Evolutionary conservation across 352 stramenopile species (phyloP), one percentile per base, ranked within the genome.

Genomic region (Peronosclerospora sorghi): DNA sequence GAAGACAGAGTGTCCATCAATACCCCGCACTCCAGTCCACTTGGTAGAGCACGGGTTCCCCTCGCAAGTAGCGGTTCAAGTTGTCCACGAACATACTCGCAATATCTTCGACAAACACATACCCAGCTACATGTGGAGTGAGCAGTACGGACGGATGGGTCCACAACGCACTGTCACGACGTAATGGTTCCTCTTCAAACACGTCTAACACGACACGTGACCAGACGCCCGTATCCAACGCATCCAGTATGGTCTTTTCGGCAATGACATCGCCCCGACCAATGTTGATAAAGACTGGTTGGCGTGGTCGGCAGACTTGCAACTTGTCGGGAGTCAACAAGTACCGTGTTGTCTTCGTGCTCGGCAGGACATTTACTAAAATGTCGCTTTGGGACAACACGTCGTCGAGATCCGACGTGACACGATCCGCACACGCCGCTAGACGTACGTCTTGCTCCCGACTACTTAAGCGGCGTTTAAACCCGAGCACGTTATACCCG

Each of bases 271-370:
- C 82, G 10, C 85, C 85, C 29, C 83, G 71, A 14, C 85, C 85
- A 15, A 92, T 77, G 55, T 95, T 95, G 54, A 95, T 76, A 47
- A 96, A 82, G 27, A 91, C 65, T 13, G 79, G 78, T 52, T 79
- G 54, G 60, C 79, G 73, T 5, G 48, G 29, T 0, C 54, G 50
- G 36, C 75, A 86, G 7, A 52, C 40, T 19, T 60, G 20, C 9
- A 95, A 47, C 12, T 50, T 59, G 17, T 59, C 38, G 20, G 69
- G 37, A 12, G 46, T 70, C 10, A 96, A 56, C 15, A 94, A 41
- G 29, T 70, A 60, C 18, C 56, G 59, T n/a, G 85, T 96, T n/a
- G 63, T 62, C 0, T 36, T n/a, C 6, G 85, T 96, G 35, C 80
- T 94, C 15, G 83, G 83, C 32, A 96, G 54, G 26, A 93, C 64